phyloP scores from a whole-genome alignment of 2,329 filamentous ascomycete genomes.

The Huntiella decipiens region DNA sequence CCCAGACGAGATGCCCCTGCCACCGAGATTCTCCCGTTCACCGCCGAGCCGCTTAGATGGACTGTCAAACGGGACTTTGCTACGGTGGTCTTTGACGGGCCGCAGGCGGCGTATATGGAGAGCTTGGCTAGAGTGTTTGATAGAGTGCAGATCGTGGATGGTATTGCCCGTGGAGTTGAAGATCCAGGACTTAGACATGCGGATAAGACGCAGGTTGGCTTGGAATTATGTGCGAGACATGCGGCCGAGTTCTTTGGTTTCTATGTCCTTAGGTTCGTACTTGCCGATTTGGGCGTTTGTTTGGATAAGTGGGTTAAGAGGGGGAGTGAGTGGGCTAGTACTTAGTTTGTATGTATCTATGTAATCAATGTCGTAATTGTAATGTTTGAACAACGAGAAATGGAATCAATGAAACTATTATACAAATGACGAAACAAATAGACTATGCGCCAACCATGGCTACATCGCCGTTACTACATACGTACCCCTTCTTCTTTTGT shows the following conservation, averaged over 20 bases:
- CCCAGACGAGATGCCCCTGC: constrained; percentile 24
- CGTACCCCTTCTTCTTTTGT: constrained; percentile 5
- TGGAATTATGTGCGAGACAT: constrained; percentile 82
- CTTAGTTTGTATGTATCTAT: constrained; percentile 14
- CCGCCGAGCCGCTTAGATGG: constrained; percentile 40
- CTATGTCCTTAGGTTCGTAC: constrained; percentile 87
- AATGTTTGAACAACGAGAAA: neutral
- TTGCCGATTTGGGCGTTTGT: constrained; percentile 64
- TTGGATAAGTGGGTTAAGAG: constrained; percentile 95
- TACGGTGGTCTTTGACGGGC: constrained; percentile 56
- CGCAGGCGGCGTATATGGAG: constrained; percentile 79
- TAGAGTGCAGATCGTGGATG: constrained; percentile 78
- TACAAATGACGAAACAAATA: neutral
- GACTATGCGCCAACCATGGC: constrained; percentile 8
- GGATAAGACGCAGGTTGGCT: constrained; percentile 82
- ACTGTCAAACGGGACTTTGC: constrained; percentile 53
- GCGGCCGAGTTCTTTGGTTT: constrained; percentile 97
- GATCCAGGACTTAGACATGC: constrained; percentile 83
- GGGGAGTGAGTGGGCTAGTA: constrained; percentile 76
- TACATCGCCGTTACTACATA: constrained; percentile 5
- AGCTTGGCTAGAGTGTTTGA: constrained; percentile 82
- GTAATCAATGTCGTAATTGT: neutral
- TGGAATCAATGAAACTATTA: neutral
- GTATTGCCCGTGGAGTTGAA: constrained; percentile 89
- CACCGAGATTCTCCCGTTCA: constrained; percentile 63